Evolutionary conservation across 2,329 filamentous ascomycete genomes (phyloP).

Genomic region (Graphiopsis chlorocephala): DNA sequence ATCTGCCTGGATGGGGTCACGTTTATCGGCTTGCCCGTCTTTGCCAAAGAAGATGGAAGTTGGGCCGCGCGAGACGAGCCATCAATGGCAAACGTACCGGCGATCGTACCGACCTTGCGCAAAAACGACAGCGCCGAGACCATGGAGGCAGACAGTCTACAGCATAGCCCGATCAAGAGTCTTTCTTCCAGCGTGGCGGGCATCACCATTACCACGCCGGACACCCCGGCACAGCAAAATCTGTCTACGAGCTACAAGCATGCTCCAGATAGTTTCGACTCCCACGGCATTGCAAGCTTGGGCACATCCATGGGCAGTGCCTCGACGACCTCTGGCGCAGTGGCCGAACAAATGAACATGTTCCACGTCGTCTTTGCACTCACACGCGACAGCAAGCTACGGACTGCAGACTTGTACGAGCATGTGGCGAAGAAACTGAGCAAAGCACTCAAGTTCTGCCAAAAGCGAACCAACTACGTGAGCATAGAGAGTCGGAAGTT

Average conservation of each 20-base stretch:
- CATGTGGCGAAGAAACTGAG: conserved; percentile 90
- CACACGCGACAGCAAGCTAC: conserved; percentile 42
- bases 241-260: conserved; percentile 27
- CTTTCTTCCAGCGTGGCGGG: conserved; percentile 6
- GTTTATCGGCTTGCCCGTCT: conserved; percentile 80
- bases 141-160: conserved; percentile 4
- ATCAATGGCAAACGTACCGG: background rate
- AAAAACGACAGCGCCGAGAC: background rate
- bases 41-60: conserved; percentile 67
- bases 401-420: conserved; percentile 67
- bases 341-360: conserved; percentile 76
- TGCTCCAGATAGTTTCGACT: conserved; percentile 31
- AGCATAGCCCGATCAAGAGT: conserved; percentile 5
- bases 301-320: conserved; percentile 31
- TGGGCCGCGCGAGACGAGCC: conserved; percentile 24
- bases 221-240: background rate
- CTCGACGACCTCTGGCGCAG: conserved; percentile 30
- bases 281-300: conserved; percentile 21
- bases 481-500: conserved; percentile 88
- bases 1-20: conserved; percentile 75
- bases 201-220: conserved; percentile 3
- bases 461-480: conserved; percentile 85
- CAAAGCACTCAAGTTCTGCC: conserved; percentile 88
- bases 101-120: conserved; percentile 4
- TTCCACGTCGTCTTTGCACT: conserved; percentile 96